These are phyloP conservation scores for Rhodotorula kratochvilovae DNA, from an alignment of 768 basidiomycete genomes.

Conservation along the genomic window DNA sequence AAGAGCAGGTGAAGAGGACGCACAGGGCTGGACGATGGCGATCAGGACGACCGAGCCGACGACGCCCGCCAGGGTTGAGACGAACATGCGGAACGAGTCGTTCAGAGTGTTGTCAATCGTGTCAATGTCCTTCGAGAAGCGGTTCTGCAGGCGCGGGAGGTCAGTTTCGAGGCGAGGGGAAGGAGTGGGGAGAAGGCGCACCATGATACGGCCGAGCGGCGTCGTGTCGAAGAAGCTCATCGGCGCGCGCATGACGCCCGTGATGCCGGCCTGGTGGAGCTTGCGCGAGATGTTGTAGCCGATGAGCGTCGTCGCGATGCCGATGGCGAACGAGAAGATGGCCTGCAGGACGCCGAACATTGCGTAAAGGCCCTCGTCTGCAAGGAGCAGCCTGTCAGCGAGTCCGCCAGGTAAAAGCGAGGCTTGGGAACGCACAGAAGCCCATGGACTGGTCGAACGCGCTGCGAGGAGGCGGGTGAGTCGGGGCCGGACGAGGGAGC, in stretches of 20 bases:
- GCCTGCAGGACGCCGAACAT: conserved; percentile 59
- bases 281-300: conserved; percentile 71
- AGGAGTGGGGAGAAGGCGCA: neutral
- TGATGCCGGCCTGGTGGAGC: conserved; percentile 63
- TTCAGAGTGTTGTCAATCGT: conserved; percentile 65
- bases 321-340: conserved; percentile 63
- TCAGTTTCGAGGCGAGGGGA: neutral
- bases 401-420: neutral
- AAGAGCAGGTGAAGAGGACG: neutral
- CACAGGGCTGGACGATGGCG: conserved; percentile 18
- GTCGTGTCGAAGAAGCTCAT: conserved; percentile 82
- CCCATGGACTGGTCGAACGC: conserved; percentile 60
- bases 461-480: neutral
- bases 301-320: conserved; percentile 55
- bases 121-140: conserved; percentile 57
- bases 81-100: conserved; percentile 72
- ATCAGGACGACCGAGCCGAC: conserved; percentile 36
- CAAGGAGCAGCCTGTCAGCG: neutral
- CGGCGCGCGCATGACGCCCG: conserved; percentile 72
- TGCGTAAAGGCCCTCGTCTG: conserved; percentile 40
- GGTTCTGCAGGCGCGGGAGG: neutral
- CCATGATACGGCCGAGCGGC: conserved; percentile 47
- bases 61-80: conserved; percentile 57
- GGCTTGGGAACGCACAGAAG: conserved; percentile 55
- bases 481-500: neutral